These are phyloP conservation scores for Lignosus rhinocerotis DNA, from an alignment of 1,284 basidiomycete genomes.

Conservation along the genomic window DNA sequence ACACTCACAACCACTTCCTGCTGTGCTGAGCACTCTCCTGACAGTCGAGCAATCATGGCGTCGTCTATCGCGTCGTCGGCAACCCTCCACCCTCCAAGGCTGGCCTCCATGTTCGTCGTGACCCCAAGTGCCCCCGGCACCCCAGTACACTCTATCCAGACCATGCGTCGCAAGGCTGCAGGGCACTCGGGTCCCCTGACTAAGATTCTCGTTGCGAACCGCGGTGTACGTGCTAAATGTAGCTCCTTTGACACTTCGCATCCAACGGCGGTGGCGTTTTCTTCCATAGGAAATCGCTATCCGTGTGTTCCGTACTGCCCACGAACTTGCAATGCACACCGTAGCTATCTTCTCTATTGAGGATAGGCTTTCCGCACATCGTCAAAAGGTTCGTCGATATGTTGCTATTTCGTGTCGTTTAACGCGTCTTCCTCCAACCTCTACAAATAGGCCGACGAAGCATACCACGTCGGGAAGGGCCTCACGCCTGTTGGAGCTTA, in stretches of 20 bases:
- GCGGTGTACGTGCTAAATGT: constrained; percentile 66
- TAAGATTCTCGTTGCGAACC: constrained; percentile 94
- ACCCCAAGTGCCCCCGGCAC: constrained; percentile 78
- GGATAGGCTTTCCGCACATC: constrained; percentile 95
- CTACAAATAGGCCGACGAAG: constrained; percentile 88
- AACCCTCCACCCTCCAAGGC: constrained; percentile 68
- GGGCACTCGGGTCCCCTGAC: constrained; percentile 90
- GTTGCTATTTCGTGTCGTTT: neutral
- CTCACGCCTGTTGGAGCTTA: constrained; percentile 96
- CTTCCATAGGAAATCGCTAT: constrained; percentile 91
- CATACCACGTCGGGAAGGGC: constrained; percentile 96
- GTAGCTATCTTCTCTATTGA: constrained; percentile 98
- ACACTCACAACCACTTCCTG: neutral
- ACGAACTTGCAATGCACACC: constrained; percentile 99
- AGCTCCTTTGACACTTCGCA: neutral
- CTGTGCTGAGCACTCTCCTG: neutral
- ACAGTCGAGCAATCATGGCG: constrained; percentile 10
- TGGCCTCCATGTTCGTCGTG: constrained; percentile 67
- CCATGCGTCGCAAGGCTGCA: constrained; percentile 89
- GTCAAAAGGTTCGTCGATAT: constrained; percentile 78
- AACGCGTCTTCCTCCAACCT: neutral
- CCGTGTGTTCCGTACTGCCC: constrained; percentile 97
- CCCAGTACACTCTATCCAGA: constrained; percentile 86
- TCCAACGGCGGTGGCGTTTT: constrained; percentile 6
- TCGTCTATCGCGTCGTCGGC: constrained; percentile 33